These are phyloP conservation scores for Fraxinus ornus DNA, from an alignment of 305 asterid species.

Conservation along the genomic window DNA sequence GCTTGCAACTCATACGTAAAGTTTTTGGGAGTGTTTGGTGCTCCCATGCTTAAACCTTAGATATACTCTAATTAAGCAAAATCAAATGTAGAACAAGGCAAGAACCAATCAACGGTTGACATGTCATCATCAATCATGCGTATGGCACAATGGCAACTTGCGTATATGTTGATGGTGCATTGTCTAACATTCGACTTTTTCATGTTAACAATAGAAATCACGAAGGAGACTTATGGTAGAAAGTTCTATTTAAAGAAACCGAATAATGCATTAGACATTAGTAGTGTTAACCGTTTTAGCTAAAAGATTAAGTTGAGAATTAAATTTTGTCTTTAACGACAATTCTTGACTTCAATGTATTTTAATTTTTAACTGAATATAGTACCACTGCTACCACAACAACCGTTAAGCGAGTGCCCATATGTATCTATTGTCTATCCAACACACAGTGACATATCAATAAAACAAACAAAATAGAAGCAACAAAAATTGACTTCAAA, in stretches of 20 bases:
- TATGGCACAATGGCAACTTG: neutral
- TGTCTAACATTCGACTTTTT: neutral
- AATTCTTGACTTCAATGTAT: neutral
- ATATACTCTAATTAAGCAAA: constrained; percentile 25
- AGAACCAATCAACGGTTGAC: neutral
- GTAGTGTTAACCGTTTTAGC: neutral
- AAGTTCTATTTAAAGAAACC: neutral
- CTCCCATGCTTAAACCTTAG: constrained; percentile 28
- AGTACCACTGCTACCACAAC: too few species aligned
- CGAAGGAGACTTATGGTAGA: neutral
- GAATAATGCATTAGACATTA: neutral
- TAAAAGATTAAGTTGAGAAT: too few species aligned
- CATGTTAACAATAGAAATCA: neutral
- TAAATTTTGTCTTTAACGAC: neutral
- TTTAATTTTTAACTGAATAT: too few species aligned
- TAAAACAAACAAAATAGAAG: neutral
- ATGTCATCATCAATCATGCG: neutral
- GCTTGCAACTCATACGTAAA: constrained; percentile 56
- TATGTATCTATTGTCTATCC: neutral
- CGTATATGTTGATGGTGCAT: neutral
- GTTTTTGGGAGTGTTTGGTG: constrained; percentile 40
- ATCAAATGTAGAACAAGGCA: neutral
- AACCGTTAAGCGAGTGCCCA: neutral
- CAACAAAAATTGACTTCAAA: too few species aligned
- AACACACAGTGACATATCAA: neutral